phyloP scores from a whole-genome alignment of 495 filamentous ascomycete genomes.

The Aspergillus egyptiacus region DNA sequence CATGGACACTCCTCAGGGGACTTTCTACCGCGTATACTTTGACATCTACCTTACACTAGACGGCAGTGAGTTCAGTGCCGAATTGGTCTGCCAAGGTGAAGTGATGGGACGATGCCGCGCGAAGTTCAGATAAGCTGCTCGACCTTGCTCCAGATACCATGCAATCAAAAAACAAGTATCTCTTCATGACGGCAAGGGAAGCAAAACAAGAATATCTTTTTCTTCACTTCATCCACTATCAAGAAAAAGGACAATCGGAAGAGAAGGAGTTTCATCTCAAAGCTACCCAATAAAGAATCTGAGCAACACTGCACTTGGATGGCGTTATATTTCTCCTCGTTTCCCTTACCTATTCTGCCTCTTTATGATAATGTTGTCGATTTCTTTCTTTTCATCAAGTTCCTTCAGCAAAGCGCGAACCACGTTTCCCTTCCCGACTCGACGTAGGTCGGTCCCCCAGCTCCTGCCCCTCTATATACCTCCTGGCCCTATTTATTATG shows the following conservation, averaged over 20 bases:
- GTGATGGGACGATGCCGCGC: slow-evolving; percentile 96
- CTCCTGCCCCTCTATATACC: no score
- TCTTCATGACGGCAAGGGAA: no score
- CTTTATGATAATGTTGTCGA: background rate
- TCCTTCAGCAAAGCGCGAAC: slow-evolving; percentile 4
- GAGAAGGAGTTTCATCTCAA: background rate
- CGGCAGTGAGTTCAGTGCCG: slow-evolving; percentile 95
- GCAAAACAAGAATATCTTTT: no score
- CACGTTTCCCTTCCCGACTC: background rate
- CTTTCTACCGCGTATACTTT: slow-evolving; percentile 85
- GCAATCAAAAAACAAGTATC: no score
- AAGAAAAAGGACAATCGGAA: background rate
- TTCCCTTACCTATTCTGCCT: slow-evolving; percentile 5
- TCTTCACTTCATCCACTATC: no score
- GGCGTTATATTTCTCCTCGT: slow-evolving; percentile 12
- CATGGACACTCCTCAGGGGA: slow-evolving; percentile 98
- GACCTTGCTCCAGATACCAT: no score
- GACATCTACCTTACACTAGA: slow-evolving; percentile 91
- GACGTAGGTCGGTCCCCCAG: no score
- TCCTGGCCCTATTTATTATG: background rate
- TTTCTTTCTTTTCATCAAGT: slow-evolving; percentile 5
- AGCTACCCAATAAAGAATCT: background rate
- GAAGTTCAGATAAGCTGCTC: slow-evolving; percentile 56
- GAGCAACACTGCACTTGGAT: slow-evolving; percentile 18
- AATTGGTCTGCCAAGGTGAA: slow-evolving; percentile 96